Conservation (phyloP, 305 asterid species). For the Coffea humblotiana region DNA sequence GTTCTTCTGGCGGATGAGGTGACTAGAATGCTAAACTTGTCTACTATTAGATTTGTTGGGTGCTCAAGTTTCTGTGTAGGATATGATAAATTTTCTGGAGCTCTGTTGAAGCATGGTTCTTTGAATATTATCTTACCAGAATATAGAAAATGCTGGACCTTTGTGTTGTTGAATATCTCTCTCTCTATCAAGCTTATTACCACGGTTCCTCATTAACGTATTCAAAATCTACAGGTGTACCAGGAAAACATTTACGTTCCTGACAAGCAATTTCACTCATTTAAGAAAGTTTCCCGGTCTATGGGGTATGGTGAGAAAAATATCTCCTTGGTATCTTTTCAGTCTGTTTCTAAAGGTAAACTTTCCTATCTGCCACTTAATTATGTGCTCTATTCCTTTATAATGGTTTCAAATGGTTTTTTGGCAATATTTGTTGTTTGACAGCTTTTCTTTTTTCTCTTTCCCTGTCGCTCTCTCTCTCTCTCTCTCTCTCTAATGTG, state of each 20-base stretch:
- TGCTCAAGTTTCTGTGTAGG: background rate
- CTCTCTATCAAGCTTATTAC: background rate
- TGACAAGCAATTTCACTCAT: slow-evolving; percentile 82
- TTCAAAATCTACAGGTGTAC: slow-evolving; percentile 59
- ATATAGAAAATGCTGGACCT: background rate
- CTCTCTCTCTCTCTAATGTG: background rate
- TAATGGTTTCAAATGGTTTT: background rate
- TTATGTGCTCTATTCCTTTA: background rate
- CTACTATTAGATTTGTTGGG: background rate
- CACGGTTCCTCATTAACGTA: background rate
- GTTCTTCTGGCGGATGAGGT: slow-evolving; percentile 95
- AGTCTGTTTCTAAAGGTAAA: slow-evolving; percentile 88
- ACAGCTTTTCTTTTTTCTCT: background rate
- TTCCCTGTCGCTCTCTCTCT: background rate
- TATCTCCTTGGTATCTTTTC: slow-evolving; percentile 79
- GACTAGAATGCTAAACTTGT: slow-evolving; percentile 11
- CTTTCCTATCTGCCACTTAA: background rate
- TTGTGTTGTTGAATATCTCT: background rate
- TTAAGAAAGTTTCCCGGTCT: slow-evolving; percentile 70
- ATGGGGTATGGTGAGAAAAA: slow-evolving; percentile 86
- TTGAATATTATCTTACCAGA: background rate
- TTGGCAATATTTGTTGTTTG: background rate
- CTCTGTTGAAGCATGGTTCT: background rate
- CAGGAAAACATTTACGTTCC: slow-evolving; percentile 89
- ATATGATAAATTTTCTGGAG: background rate